Evolutionary conservation across 2,329 filamentous ascomycete species (phyloP).

Genomic region (Phialocephala subalpina): DNA sequence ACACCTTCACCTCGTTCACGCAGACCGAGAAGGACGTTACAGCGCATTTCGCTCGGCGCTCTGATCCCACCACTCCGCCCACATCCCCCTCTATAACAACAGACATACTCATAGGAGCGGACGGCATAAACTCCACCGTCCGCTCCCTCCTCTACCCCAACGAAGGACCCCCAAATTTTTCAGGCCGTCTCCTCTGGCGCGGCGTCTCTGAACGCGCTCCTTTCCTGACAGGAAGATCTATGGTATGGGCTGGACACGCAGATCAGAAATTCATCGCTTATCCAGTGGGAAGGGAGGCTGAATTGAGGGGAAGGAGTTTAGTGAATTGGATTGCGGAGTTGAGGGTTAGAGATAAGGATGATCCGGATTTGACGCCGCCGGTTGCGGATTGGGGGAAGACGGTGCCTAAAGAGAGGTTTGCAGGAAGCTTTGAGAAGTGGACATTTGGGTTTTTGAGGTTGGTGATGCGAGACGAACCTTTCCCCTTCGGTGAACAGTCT

Average conservation of each 20-base stretch:
- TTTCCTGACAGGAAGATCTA: conserved; percentile 52
- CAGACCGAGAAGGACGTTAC: conserved; percentile 48
- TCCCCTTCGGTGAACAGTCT: no score
- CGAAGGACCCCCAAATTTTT: conserved; percentile 54
- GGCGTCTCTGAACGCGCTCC: conserved; percentile 50
- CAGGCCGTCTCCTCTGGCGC: conserved; percentile 55
- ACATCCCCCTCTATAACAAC: conserved; percentile 43
- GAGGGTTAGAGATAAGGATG: conserved; percentile 50
- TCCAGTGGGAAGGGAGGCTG: conserved; percentile 50
- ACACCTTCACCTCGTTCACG: conserved; percentile 47
- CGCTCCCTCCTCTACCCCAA: conserved; percentile 50
- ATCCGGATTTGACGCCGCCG: conserved; percentile 52
- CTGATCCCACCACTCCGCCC: conserved; percentile 38
- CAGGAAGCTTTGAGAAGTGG: conserved; percentile 50
- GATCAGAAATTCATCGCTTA: conserved; percentile 58
- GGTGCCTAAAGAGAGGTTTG: conserved; percentile 51
- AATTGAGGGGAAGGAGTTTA: conserved; percentile 47
- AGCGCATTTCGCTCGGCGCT: conserved; percentile 46
- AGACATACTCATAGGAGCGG: conserved; percentile 50
- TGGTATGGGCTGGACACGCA: conserved; percentile 56
- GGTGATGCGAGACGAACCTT: no score
- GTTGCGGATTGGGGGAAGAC: conserved; percentile 53
- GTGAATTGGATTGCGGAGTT: conserved; percentile 57
- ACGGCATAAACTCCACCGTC: conserved; percentile 54
- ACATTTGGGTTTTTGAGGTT: conserved; percentile 51